Evolutionary conservation across 2,329 filamentous ascomycete species (phyloP).

Genomic region (Xylariaceae sp.): DNA sequence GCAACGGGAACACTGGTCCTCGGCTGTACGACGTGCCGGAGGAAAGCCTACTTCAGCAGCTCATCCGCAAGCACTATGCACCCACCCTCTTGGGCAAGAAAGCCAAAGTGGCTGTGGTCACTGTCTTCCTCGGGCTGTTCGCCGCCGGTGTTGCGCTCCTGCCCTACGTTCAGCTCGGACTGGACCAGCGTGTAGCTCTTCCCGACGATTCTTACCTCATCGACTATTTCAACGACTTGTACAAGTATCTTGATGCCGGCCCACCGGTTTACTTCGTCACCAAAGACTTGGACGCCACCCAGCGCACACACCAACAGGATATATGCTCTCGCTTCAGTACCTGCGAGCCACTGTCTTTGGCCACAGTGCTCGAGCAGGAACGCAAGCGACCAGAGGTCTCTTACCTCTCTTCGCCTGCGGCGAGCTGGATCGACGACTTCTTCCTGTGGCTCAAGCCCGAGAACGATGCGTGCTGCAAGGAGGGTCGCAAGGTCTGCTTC

Average conservation of each 20-base stretch:
- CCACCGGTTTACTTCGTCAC: conserved; percentile 97
- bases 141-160: conserved; percentile 79
- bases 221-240: conserved; percentile 92
- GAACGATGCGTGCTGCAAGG: conserved; percentile 67
- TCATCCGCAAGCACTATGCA: conserved; percentile 88
- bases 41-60: conserved; percentile 75
- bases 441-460: conserved; percentile 93
- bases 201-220: conserved; percentile 93
- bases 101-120: conserved; percentile 69
- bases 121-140: conserved; percentile 82
- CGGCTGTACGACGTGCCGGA: conserved; percentile 71
- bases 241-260: conserved; percentile 83
- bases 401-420: conserved; percentile 80
- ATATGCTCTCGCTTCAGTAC: conserved; percentile 88
- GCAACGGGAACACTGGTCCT: conserved; percentile 53
- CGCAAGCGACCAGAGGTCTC: conserved; percentile 83
- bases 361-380: conserved; percentile 90
- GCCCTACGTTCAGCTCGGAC: conserved; percentile 75
- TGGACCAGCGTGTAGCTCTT: conserved; percentile 92
- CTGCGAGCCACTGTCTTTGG: conserved; percentile 75
- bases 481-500: conserved; percentile 71
- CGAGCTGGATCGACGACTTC: conserved; percentile 96
- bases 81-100: conserved; percentile 74
- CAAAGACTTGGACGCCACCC: conserved; percentile 70
- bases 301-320: conserved; percentile 71